These are phyloP conservation scores for Diaporthe helianthi DNA, from an alignment of 2,329 filamentous ascomycete genomes.

Conservation along the genomic window DNA sequence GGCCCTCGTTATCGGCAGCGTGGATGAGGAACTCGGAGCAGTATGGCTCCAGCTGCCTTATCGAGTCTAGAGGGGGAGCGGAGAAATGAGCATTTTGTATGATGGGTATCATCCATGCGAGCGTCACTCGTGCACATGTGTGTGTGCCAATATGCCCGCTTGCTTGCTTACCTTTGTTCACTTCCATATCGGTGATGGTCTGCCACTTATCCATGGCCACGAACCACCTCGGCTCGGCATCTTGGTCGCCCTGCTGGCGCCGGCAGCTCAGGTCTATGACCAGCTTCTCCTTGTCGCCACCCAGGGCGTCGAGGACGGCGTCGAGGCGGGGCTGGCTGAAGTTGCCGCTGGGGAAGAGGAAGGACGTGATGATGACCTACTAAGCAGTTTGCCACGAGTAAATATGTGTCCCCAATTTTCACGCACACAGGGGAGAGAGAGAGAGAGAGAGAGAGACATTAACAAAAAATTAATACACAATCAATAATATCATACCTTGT, in stretches of 20 bases:
- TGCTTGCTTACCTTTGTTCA: conserved; percentile 74
- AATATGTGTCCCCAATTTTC: not conserved
- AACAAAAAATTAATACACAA: too few relatives aligned
- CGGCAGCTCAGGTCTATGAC: conserved; percentile 96
- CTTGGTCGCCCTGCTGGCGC: conserved; percentile 62
- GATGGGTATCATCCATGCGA: not conserved
- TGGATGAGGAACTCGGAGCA: conserved; percentile 98
- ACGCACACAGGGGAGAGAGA: not conserved
- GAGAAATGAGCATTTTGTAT: not conserved
- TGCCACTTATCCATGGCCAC: conserved; percentile 99
- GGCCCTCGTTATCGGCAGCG: conserved; percentile 93
- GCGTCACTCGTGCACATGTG: not conserved
- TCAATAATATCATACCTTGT: conserved; percentile 72
- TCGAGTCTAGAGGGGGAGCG: conserved; percentile 69
- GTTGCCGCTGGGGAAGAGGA: conserved; percentile 82
- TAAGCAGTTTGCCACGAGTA: conserved; percentile 20
- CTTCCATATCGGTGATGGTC: conserved; percentile 94
- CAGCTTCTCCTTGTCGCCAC: conserved; percentile 77
- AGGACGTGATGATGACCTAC: conserved; percentile 97
- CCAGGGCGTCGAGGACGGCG: conserved; percentile 75
- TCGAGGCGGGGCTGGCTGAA: conserved; percentile 82
- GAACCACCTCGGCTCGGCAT: conserved; percentile 66
- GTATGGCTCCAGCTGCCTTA: conserved; percentile 82
- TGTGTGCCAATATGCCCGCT: conserved; percentile 39
- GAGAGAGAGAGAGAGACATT: too few relatives aligned